A percentile compares a stretch with the other conserved stretches of the same genome.
phyloP scores from a whole-genome alignment of 768 basidiomycete genomes.

The Megacollybia marginata region DNA sequence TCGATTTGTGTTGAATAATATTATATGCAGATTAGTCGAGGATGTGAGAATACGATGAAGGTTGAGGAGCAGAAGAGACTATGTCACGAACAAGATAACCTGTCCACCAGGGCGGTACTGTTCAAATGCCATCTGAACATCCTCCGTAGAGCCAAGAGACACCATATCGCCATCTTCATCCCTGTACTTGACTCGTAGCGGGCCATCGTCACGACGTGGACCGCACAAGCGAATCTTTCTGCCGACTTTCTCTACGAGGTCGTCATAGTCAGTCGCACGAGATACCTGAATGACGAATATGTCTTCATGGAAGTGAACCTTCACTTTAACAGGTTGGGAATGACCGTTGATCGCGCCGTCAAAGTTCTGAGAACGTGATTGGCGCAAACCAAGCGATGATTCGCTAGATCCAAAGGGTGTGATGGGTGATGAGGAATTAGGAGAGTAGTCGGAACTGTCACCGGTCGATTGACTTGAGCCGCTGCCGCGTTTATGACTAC shows the following conservation, averaged over 20 bases:
- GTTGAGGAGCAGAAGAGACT: neutral
- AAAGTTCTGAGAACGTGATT: slow-evolving; percentile 48
- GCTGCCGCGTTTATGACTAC: slow-evolving; percentile 66
- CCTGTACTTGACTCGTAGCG: slow-evolving; percentile 78
- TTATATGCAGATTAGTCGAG: slow-evolving; percentile 2
- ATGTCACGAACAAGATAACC: slow-evolving; percentile 76
- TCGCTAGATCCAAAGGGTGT: slow-evolving; percentile 90
- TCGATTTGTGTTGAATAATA: slow-evolving; percentile 1
- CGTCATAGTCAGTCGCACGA: slow-evolving; percentile 67
- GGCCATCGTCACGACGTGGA: slow-evolving; percentile 70
- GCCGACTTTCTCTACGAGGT: slow-evolving; percentile 84
- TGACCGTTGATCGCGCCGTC: slow-evolving; percentile 27
- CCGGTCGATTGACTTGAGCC: slow-evolving; percentile 80
- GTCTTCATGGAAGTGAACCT: slow-evolving; percentile 92
- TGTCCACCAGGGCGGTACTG: slow-evolving; percentile 72
- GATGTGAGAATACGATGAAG: neutral
- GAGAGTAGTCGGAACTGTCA: slow-evolving; percentile 78
- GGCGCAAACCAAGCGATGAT: slow-evolving; percentile 58
- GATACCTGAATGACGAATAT: slow-evolving; percentile 92
- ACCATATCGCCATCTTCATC: slow-evolving; percentile 94
- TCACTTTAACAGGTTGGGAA: slow-evolving; percentile 65
- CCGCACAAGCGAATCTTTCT: slow-evolving; percentile 92
- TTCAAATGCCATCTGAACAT: slow-evolving; percentile 93
- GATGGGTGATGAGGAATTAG: slow-evolving; percentile 79
- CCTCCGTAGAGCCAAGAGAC: slow-evolving; percentile 82